Percentiles rank a stretch among this genome's conserved stretches.
phyloP scores from a whole-genome alignment of 805 yeast species.

The Jamesozyma spencerorum region DNA sequence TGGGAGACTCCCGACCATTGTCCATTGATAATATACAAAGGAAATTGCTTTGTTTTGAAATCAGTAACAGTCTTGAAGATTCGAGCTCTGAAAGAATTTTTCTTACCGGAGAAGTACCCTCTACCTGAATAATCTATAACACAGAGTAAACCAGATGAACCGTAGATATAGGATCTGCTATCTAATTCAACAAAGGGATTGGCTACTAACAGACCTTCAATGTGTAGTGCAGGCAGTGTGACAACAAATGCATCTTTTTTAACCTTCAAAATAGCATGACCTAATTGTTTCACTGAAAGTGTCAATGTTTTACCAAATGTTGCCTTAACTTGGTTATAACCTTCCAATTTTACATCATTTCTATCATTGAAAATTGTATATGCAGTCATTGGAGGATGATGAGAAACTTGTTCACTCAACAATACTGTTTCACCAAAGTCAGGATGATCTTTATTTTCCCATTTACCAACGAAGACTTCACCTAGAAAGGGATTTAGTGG shows the following conservation, averaged over 20 bases:
- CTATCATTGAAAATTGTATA: conserved; percentile 71
- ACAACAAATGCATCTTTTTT: conserved; percentile 62
- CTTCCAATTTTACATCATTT: conserved; percentile 63
- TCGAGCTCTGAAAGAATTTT: conserved; percentile 84
- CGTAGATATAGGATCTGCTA: conserved; percentile 75
- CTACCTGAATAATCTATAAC: conserved; percentile 78
- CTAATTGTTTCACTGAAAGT: conserved; percentile 80
- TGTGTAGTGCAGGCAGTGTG: conserved; percentile 90
- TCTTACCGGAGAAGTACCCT: conserved; percentile 93
- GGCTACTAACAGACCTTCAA: conserved; percentile 85
- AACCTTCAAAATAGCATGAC: conserved; percentile 72
- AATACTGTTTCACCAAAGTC: conserved; percentile 66
- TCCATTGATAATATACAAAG: conserved; percentile 73
- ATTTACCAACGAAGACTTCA: conserved; percentile 84
- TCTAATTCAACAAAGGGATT: conserved; percentile 93
- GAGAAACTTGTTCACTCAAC: conserved; percentile 88
- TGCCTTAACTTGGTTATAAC: conserved; percentile 84
- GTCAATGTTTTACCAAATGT: conserved; percentile 68
- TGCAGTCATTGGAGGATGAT: conserved; percentile 97
- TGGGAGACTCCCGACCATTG: conserved; percentile 83
- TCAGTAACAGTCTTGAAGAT: conserved; percentile 46
- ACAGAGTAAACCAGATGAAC: conserved; percentile 67
- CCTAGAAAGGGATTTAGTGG: conserved; percentile 96
- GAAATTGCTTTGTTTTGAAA: conserved; percentile 48
- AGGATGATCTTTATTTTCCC: conserved; percentile 50